A percentile compares a stretch with the other conserved stretches of the same genome.
phyloP scores from a whole-genome alignment of 2,329 filamentous ascomycete species.

The Lasiodiplodia sp. region DNA sequence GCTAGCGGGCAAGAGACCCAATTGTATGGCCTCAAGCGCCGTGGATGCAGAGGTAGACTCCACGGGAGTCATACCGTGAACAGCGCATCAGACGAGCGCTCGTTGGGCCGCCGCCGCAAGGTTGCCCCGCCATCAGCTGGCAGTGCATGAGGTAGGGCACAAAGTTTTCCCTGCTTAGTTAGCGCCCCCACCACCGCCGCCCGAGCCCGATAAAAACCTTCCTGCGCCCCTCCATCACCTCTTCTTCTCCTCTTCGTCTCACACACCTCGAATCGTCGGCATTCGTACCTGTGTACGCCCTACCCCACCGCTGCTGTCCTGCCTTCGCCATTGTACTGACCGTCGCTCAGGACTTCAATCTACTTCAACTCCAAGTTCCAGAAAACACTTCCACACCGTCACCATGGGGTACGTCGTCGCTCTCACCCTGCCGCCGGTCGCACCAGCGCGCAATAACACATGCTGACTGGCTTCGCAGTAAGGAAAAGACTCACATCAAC shows the following conservation, averaged over 20 bases:
- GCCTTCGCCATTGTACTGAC: constrained; percentile 21
- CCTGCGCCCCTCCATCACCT: constrained; percentile 29
- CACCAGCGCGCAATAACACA: constrained; percentile 3
- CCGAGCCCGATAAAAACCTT: constrained; percentile 31
- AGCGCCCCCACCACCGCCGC: constrained; percentile 31
- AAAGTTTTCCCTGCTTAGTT: constrained; percentile 31
- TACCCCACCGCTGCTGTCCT: neutral
- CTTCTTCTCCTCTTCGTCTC: constrained; percentile 30
- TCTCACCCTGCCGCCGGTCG: constrained; percentile 29
- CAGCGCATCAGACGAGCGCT: constrained; percentile 30
- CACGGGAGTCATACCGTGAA: constrained; percentile 28
- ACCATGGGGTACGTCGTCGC: constrained; percentile 66
- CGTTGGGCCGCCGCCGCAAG: constrained; percentile 27
- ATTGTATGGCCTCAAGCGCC: constrained; percentile 17
- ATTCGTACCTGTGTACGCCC: constrained; percentile 36
- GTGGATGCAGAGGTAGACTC: constrained; percentile 19
- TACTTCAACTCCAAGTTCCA: constrained; percentile 44
- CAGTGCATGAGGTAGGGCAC: constrained; percentile 25
- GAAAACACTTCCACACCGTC: constrained; percentile 50
- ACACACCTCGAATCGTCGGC: constrained; percentile 39
- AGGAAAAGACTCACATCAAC: constrained; percentile 92
- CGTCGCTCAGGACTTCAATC: constrained; percentile 36
- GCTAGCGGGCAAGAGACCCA: constrained; percentile 25
- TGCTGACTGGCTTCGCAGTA: constrained; percentile 64
- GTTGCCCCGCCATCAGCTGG: constrained; percentile 27